Evolutionary conservation across 2,329 filamentous ascomycete species (phyloP).

Genomic region (Scedosporium aurantiacum): DNA sequence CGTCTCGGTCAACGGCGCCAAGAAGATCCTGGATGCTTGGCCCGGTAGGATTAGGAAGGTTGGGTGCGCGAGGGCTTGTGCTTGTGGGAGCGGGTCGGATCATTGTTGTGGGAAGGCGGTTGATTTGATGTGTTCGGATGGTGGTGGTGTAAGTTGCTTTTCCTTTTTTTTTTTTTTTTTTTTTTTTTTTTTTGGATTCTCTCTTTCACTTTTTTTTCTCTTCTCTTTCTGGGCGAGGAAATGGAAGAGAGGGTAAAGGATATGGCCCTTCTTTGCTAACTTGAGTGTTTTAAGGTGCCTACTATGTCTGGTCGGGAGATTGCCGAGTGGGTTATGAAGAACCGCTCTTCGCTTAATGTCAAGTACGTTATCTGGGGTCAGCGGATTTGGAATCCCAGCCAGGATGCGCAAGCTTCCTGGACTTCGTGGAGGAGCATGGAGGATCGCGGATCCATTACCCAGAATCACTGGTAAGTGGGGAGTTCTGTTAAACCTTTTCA

Average conservation of each 20-base stretch:
- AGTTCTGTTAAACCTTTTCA: too few species aligned
- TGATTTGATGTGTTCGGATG: constrained; percentile 27
- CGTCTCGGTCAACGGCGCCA: constrained; percentile 23
- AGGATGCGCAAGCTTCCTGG: constrained; percentile 27
- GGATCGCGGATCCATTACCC: constrained; percentile 26
- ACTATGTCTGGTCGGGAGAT: constrained; percentile 29
- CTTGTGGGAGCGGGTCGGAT: constrained; percentile 21
- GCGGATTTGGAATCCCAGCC: constrained; percentile 30
- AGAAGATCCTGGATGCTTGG: constrained; percentile 22
- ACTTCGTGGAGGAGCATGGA: constrained; percentile 30
- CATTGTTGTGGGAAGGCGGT: constrained; percentile 27
- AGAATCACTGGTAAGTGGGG: constrained; percentile 29
- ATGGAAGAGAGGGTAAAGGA: background rate
- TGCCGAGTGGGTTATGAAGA: constrained; percentile 37
- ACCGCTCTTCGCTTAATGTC: constrained; percentile 26
- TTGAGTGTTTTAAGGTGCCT: constrained; percentile 16
- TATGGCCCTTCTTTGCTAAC: background rate
- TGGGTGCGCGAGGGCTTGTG: constrained; percentile 21
- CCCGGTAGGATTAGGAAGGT: constrained; percentile 24
- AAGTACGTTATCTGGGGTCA: constrained; percentile 41
- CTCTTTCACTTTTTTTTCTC: background rate
- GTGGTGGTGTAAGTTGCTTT: constrained; percentile 22
- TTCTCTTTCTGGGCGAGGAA: background rate
- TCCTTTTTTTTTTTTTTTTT: too few species aligned
- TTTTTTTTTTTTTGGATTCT: background rate